A percentile compares a stretch with the other conserved stretches of the same genome.
phyloP scores from a whole-genome alignment of 2,329 filamentous ascomycete genomes.

The Cladophialophora carrionii region DNA sequence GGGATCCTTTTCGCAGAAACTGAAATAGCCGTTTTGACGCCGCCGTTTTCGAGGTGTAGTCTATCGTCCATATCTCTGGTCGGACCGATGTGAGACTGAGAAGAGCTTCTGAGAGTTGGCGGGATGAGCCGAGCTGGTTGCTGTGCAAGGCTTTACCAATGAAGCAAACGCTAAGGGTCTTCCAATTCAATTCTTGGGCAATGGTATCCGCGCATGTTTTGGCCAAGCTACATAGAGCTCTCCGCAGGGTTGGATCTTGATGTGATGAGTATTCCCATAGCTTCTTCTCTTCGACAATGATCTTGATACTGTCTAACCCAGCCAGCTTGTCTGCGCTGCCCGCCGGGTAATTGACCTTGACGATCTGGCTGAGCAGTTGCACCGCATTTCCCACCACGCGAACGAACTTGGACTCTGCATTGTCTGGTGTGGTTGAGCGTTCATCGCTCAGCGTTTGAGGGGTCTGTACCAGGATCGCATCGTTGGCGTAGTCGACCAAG shows the following conservation, averaged over 20 bases:
- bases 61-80: slow-evolving; percentile 73
- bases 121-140: slow-evolving; percentile 73
- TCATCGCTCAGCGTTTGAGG: slow-evolving; percentile 84
- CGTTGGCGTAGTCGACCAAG: slow-evolving; percentile 79
- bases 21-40: slow-evolving; percentile 64
- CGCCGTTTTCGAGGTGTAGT: slow-evolving; percentile 62
- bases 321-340: slow-evolving; percentile 38
- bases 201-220: slow-evolving; percentile 56
- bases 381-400: slow-evolving; percentile 70
- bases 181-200: slow-evolving; percentile 60
- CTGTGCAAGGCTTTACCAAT: slow-evolving; percentile 73
- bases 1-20: slow-evolving; percentile 82
- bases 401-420: slow-evolving; percentile 82
- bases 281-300: slow-evolving; percentile 64
- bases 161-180: slow-evolving; percentile 68
- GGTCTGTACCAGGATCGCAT: slow-evolving; percentile 77
- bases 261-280: slow-evolving; percentile 64
- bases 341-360: slow-evolving; percentile 41
- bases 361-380: slow-evolving; percentile 58
- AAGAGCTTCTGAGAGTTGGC: slow-evolving; percentile 70
- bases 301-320: slow-evolving; percentile 35
- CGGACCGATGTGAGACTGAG: slow-evolving; percentile 65
- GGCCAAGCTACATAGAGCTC: slow-evolving; percentile 61
- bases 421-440: slow-evolving; percentile 78
- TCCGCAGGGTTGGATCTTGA: slow-evolving; percentile 61